Percentiles rank a stretch among this genome's conserved stretches.
These are phyloP conservation scores for Trichosanthes truncata DNA, from an alignment of 306 rosid species.

Conservation along the genomic window DNA sequence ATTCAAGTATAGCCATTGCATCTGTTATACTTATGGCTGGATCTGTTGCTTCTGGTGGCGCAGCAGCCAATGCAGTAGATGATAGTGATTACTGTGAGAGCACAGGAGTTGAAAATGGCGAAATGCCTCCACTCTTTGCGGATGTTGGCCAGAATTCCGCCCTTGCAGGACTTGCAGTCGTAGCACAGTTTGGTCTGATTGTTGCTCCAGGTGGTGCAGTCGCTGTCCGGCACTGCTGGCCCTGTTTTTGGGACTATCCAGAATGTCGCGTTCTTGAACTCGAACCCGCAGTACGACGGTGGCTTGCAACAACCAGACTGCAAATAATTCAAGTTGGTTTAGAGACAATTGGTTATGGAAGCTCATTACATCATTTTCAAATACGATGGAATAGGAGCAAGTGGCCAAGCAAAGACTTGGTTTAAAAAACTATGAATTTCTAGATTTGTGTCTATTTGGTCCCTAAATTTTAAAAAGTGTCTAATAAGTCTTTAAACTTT, in stretches of 20 bases:
- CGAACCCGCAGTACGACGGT: constrained; percentile 54
- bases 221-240: constrained; percentile 24
- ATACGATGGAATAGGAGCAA: neutral
- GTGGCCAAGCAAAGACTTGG: neutral
- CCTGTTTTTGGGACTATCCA: constrained; percentile 57
- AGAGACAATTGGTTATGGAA: neutral
- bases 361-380: neutral
- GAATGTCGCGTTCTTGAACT: constrained; percentile 50
- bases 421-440: no score
- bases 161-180: constrained; percentile 80
- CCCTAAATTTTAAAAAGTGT: no score
- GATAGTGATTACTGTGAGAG: constrained; percentile 24
- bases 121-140: constrained; percentile 52
- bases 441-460: no score
- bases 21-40: neutral
- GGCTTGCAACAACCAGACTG: constrained; percentile 93
- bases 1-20: no score
- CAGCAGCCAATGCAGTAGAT: constrained; percentile 67
- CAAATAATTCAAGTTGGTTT: neutral
- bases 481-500: no score
- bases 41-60: constrained; percentile 42
- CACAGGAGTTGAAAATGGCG: constrained; percentile 35
- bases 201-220: constrained; percentile 66
- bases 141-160: constrained; percentile 60
- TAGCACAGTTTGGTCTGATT: constrained; percentile 38